These are phyloP conservation scores for Actinomortierella wolfii DNA, from an alignment of 371 early-diverging fungal genomes.

Conservation along the genomic window DNA sequence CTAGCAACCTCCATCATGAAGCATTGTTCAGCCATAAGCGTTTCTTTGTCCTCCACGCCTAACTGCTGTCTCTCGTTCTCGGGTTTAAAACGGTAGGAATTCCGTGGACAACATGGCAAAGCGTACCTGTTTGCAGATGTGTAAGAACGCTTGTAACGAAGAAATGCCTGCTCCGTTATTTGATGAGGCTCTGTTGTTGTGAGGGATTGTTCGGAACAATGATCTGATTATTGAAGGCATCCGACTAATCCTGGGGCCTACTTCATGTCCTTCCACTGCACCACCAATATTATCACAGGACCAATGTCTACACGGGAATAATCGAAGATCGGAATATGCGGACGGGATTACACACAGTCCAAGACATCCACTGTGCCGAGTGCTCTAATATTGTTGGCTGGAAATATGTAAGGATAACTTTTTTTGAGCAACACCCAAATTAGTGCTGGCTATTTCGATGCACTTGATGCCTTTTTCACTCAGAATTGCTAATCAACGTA, in stretches of 20 bases:
- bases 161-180: background rate
- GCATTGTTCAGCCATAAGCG: background rate
- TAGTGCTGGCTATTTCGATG: too few species aligned
- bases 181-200: background rate
- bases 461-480: too few species aligned
- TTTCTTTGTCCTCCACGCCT: too few species aligned
- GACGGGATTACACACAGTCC: slow-evolving; percentile 72
- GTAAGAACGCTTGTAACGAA: too few species aligned
- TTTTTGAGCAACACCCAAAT: too few species aligned
- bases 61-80: slow-evolving; percentile 1
- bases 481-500: too few species aligned
- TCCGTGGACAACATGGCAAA: slow-evolving; percentile 65
- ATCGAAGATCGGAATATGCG: slow-evolving; percentile 66
- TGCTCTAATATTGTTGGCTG: slow-evolving; percentile 71
- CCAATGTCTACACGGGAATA: slow-evolving; percentile 66
- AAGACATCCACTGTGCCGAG: slow-evolving; percentile 63
- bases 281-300: slow-evolving; percentile 42
- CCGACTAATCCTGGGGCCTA: background rate
- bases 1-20: background rate
- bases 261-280: background rate
- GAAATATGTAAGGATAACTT: slow-evolving; percentile 63
- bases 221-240: background rate
- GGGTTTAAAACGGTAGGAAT: slow-evolving; percentile 47
- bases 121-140: slow-evolving; percentile 68
- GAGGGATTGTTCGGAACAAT: background rate